Evolutionary conservation across 768 basidiomycete genomes (phyloP).

Genomic region (Mycena haematopus): DNA sequence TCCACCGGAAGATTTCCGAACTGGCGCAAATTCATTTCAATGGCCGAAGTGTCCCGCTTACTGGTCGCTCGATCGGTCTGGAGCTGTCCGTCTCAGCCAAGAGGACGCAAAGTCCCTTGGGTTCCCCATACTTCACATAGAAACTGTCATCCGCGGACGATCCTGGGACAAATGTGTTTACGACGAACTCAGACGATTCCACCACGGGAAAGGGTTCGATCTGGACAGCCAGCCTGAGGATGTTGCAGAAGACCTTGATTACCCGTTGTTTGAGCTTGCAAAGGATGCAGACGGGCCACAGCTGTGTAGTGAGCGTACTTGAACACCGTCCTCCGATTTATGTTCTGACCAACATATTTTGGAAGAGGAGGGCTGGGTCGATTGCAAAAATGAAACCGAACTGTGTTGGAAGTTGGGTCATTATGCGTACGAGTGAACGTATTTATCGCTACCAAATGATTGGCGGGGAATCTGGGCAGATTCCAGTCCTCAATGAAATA

Average conservation of each 20-base stretch:
- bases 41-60: neutral
- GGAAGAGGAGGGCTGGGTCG: too few relatives aligned
- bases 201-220: neutral
- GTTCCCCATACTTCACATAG: neutral
- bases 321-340: too few relatives aligned
- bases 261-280: too few relatives aligned
- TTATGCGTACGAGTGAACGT: too few relatives aligned
- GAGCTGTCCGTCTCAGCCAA: neutral
- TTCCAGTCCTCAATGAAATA: too few relatives aligned
- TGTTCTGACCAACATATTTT: too few relatives aligned
- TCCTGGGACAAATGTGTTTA: slow-evolving; percentile 3
- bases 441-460: too few relatives aligned
- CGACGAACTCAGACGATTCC: neutral
- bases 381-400: too few relatives aligned
- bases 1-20: neutral
- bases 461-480: too few relatives aligned
- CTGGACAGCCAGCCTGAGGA: neutral
- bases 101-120: neutral
- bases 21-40: neutral
- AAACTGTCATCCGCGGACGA: neutral
- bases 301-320: too few relatives aligned
- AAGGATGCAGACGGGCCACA: too few relatives aligned
- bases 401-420: too few relatives aligned
- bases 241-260: neutral
- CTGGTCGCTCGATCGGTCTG: slow-evolving; percentile 8